These are phyloP conservation scores for Phytophthora chlamydospora DNA, from an alignment of 352 stramenopile species.

Conservation along the genomic window DNA sequence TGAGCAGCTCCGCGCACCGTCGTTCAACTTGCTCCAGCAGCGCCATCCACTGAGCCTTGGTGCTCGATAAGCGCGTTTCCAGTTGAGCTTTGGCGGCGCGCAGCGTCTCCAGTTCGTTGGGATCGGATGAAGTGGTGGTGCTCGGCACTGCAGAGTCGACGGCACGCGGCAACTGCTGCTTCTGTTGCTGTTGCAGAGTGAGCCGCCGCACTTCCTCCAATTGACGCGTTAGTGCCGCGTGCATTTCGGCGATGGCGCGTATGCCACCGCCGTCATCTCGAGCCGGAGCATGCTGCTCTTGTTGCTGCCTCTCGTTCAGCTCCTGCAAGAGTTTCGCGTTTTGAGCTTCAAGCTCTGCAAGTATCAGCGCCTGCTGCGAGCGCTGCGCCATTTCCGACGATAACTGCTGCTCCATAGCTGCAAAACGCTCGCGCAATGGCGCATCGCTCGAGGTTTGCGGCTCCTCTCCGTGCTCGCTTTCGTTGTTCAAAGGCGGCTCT, in stretches of 20 bases:
- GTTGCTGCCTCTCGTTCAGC: slow-evolving; percentile 9
- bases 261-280: slow-evolving; percentile 16
- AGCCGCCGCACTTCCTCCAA: slow-evolving; percentile 51
- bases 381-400: slow-evolving; percentile 27
- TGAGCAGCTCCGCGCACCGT: slow-evolving; percentile 64
- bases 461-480: neutral
- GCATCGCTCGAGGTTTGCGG: slow-evolving; percentile 1
- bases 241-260: slow-evolving; percentile 40
- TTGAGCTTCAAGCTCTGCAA: slow-evolving; percentile 26
- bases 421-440: slow-evolving; percentile 13
- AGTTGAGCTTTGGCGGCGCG: slow-evolving; percentile 45
- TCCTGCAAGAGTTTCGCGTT: slow-evolving; percentile 15
- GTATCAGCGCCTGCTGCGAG: slow-evolving; percentile 21
- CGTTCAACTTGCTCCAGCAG: slow-evolving; percentile 60
- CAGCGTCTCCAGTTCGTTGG: slow-evolving; percentile 21
- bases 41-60: slow-evolving; percentile 49
- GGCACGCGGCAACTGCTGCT: slow-evolving; percentile 2
- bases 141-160: slow-evolving; percentile 1
- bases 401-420: slow-evolving; percentile 21
- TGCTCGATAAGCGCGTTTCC: slow-evolving; percentile 39
- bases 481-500: neutral
- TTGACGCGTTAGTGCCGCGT: slow-evolving; percentile 47
- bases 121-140: neutral
- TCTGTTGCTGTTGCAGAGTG: slow-evolving; percentile 24
- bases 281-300: neutral